Conservation (phyloP, 2,329 filamentous ascomycete genomes). For the Aureobasidium sp. region DNA sequence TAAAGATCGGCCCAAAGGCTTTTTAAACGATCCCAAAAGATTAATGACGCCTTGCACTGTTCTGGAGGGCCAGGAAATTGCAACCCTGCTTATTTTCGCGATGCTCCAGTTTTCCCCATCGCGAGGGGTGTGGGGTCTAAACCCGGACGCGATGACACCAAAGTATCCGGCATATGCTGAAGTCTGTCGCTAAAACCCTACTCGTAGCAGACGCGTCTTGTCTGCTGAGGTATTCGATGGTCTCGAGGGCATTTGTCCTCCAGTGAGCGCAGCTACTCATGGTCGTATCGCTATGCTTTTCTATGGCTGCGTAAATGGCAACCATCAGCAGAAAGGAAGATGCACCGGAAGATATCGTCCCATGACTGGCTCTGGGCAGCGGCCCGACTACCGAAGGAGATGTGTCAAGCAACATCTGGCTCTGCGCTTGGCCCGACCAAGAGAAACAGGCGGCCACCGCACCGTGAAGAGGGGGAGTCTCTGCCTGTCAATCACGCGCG, state of each 20-base stretch:
- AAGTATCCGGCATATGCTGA: background rate
- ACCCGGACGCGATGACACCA: slow-evolving; percentile 6
- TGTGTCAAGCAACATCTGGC: slow-evolving; percentile 3
- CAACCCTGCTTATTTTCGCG: slow-evolving; percentile 15
- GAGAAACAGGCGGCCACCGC: background rate
- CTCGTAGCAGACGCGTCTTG: background rate
- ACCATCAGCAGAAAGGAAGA: background rate
- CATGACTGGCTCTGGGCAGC: background rate
- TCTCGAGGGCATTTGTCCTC: background rate
- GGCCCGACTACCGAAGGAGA: slow-evolving; percentile 4
- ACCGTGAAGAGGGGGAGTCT: background rate
- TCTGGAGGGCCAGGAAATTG: slow-evolving; percentile 7
- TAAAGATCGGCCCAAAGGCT: background rate
- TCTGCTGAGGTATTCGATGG: background rate
- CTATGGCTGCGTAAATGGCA: background rate
- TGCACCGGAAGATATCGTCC: background rate
- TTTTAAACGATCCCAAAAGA: background rate
- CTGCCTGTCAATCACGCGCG: background rate
- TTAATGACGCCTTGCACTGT: slow-evolving; percentile 5
- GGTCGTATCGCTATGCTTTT: background rate
- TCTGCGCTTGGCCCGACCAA: background rate
- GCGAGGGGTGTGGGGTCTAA: slow-evolving; percentile 11
- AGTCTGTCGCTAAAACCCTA: background rate
- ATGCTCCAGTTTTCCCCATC: slow-evolving; percentile 13
- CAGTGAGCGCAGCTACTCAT: no score